Base-by-base conservation (phyloP, 306 rosid species). In the Prunus mira region DNA sequence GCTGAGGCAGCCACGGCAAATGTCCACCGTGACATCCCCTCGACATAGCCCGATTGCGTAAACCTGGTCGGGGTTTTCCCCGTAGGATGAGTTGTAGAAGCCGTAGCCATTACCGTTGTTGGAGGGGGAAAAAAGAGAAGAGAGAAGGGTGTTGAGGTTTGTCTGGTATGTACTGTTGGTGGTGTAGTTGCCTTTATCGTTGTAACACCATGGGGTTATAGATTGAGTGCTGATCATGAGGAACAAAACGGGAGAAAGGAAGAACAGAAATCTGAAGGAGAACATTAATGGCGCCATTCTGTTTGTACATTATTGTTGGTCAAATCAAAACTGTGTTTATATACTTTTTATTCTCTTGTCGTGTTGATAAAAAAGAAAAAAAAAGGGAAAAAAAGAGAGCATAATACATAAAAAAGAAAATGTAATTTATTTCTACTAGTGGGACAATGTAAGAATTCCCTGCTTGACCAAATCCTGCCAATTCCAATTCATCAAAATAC, bases 121-220 rank as follows among this genome's bases (percentile, higher is more conserved):
- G n/a, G 38, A 67, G n/a, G 50, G 38, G 32, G 56, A 67, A 8
- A 9, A 3, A 6, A 45, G 41, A 20, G 72, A 67, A 38, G 72
- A 67, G 56, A 67, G 57, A 24, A 67, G 72, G 57, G 57, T 46
- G 32, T 67, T 14, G 56, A 46, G 72, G 56, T 46, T 46, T 6
- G 55, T 67, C 7, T 67, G 72, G 56, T 67, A 38, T 18, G 51
- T 10, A 5, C 69, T 65, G 5, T 38, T 34, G 24, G 69, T 5
- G 14, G 69, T 65, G 69, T 38, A 65, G 69, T 65, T 38, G 4
- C 51, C 69, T 18, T 38, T 65, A 2, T 9, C 50, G 15, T 38
- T 4, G 3, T 0, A 65, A 11, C 69, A 65, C 0, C 0, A 0
- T 17, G 3, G 72, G 24, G 56, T 38, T 13, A 67, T 12, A 13